These are phyloP conservation scores for Chlamydomonas incerta DNA, from an alignment of 139 green algal genomes.

Conservation along the genomic window DNA sequence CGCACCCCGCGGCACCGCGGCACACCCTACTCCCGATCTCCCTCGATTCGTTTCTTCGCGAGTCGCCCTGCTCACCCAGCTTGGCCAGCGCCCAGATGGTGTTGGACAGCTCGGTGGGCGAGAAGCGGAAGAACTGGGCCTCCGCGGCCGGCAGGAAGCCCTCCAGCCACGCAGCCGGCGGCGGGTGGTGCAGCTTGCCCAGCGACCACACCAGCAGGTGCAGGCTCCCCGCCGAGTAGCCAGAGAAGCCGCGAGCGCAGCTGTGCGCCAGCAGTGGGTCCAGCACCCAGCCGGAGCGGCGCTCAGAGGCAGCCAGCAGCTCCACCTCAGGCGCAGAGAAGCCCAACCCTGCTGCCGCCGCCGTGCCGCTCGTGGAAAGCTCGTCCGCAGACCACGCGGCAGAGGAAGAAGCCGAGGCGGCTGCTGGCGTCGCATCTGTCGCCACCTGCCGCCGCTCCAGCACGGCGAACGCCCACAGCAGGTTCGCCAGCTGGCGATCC, in stretches of 20 bases:
- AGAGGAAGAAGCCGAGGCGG: not conserved
- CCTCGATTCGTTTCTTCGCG: too few relatives aligned
- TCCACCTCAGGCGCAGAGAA: too few relatives aligned
- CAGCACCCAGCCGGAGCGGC: slow-evolving; percentile 31
- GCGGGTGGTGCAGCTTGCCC: slow-evolving; percentile 52
- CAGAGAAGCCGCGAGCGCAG: slow-evolving; percentile 45
- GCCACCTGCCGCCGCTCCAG: slow-evolving; percentile 33
- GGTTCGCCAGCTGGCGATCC: slow-evolving; percentile 58
- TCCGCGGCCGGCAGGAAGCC: slow-evolving; percentile 44
- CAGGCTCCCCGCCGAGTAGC: slow-evolving; percentile 52
- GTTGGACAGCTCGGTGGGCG: slow-evolving; percentile 60
- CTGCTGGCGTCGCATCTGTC: not conserved
- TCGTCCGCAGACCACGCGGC: not conserved
- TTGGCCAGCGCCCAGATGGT: slow-evolving; percentile 63
- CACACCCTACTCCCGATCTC: too few relatives aligned
- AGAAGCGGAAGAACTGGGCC: slow-evolving; percentile 57
- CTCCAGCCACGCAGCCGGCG: slow-evolving; percentile 37
- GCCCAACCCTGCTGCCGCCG: too few relatives aligned
- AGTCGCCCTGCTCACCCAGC: slow-evolving; percentile 54
- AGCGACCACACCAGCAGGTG: slow-evolving; percentile 57
- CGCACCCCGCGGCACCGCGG: too few relatives aligned
- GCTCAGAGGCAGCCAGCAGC: not conserved
- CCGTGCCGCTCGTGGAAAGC: too few relatives aligned
- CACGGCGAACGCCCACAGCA: slow-evolving; percentile 63
- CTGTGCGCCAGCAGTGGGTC: slow-evolving; percentile 34